A percentile compares a stretch with the other conserved stretches of the same genome.
Evolutionary conservation across 2,329 filamentous ascomycete species (phyloP).

Genomic region (Teratosphaeria nubilosa): DNA sequence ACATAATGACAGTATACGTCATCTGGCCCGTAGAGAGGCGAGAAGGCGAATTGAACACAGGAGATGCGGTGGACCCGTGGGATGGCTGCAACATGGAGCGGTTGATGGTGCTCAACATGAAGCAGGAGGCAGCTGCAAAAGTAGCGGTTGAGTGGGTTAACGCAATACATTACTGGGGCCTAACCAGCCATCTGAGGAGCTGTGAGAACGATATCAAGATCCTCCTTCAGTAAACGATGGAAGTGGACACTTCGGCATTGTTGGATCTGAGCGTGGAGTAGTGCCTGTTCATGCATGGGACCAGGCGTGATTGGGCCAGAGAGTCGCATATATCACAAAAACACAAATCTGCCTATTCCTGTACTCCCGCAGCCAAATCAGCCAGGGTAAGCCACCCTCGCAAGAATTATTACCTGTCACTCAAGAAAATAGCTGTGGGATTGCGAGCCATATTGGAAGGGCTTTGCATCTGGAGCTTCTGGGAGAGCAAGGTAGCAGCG

Average conservation of each 20-base stretch:
- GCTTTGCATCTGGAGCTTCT: too few relatives aligned
- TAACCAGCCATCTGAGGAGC: not conserved
- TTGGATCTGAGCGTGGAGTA: not conserved
- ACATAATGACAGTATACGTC: not conserved
- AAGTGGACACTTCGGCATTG: not conserved
- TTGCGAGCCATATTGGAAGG: too few relatives aligned
- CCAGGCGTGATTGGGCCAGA: too few relatives aligned
- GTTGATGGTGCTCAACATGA: not conserved
- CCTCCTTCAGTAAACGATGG: not conserved
- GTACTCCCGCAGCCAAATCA: too few relatives aligned
- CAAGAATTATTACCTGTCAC: too few relatives aligned
- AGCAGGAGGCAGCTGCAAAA: not conserved
- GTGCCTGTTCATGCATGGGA: too few relatives aligned
- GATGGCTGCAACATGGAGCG: not conserved
- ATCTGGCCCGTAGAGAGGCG: not conserved
- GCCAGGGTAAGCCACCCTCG: too few relatives aligned
- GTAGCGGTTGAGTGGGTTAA: not conserved
- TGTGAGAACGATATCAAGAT: not conserved
- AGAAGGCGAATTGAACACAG: not conserved
- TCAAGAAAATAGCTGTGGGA: too few relatives aligned
- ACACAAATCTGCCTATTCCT: too few relatives aligned
- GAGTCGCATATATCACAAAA: too few relatives aligned
- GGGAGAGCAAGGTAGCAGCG: too few relatives aligned
- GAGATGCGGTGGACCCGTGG: not conserved
- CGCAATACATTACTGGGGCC: not conserved